Evolutionary conservation across 805 yeast genomes (phyloP), one percentile per base, ranked within the genome.

Genomic region (Metschnikowia baotianmanensis): DNA sequence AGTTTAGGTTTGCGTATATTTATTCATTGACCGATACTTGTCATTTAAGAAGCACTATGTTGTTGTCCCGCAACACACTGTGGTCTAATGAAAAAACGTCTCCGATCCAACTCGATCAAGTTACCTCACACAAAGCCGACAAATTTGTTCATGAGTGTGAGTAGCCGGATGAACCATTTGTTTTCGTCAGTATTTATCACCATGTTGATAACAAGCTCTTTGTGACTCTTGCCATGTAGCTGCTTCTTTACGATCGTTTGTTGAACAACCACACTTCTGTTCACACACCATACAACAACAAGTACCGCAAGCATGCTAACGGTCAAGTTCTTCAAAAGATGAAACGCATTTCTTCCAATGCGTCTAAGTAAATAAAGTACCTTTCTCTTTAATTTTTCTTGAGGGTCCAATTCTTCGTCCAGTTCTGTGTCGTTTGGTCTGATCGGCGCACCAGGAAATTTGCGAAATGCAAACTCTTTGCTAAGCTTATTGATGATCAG

Each of bases 401-500:
- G 34, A 17, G 42, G 36, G 12, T 48, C 49, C 4, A 10, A 13
- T 5, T 42, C 50, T 19, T 36, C 34, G 23, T 43, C 49, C 16
- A 32, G 21, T 10, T 42, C 47, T 18, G 34, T 20, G 7, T 46
- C 47, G 24, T 32, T 25, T 4, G 34, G 31, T 7, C 31, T 31
- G 9, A 12, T 21, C 13, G 26, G 25, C 24, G 24, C 16, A 9
- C 36, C 40, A 8, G 36, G 18, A 38, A 29, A 33, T 32, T 40
- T 31, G 19, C 49, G 42, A 24, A 21, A 32, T 9, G 45, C 34
- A 19, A 48, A 40, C 45, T 77, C 81, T 38, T 64, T 57, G 13
- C 73, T 63, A 29, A 77, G 65, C 51, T 69, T 67, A 44, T 63
- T 66, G 38, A 77, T 59, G 6, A 77, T 62, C 34, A 65, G 49